These are phyloP conservation scores for Grosmannia huntii DNA, from an alignment of 2,329 filamentous ascomycete species.

Conservation along the genomic window DNA sequence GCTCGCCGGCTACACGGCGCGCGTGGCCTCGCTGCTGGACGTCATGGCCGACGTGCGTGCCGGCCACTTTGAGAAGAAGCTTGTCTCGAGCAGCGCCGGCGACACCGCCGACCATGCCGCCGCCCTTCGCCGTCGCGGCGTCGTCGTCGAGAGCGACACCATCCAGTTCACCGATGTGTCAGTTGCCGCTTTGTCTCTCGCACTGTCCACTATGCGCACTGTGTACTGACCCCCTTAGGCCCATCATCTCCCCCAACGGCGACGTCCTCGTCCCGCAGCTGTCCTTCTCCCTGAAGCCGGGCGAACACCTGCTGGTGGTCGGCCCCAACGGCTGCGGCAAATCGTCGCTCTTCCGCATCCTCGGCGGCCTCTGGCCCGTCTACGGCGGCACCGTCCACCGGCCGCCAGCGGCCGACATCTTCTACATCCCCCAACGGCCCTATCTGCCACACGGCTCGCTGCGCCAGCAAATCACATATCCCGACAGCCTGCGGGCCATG, in stretches of 20 bases:
- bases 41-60: constrained; percentile 89
- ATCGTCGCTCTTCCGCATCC: constrained; percentile 87
- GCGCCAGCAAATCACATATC: constrained; percentile 95
- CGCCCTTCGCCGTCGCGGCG: constrained; percentile 70
- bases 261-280: constrained; percentile 79
- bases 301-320: constrained; percentile 86
- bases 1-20: constrained; percentile 85
- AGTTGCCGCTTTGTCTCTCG: constrained; percentile 17
- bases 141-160: constrained; percentile 66
- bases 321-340: constrained; percentile 97
- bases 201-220: neutral
- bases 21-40: constrained; percentile 77
- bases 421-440: constrained; percentile 93
- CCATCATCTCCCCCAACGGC: constrained; percentile 93
- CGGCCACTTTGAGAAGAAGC: constrained; percentile 89
- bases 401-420: constrained; percentile 83
- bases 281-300: constrained; percentile 74
- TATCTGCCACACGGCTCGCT: constrained; percentile 85
- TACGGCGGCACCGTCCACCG: constrained; percentile 92
- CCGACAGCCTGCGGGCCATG: constrained; percentile 79
- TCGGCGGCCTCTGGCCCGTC: constrained; percentile 93
- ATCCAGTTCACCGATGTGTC: constrained; percentile 77
- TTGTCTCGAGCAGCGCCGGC: constrained; percentile 69
- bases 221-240: constrained; percentile 26
- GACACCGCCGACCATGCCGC: constrained; percentile 70